These are phyloP conservation scores for Pleomassaria siparia DNA, from an alignment of 2,329 filamentous ascomycete species.

Conservation along the genomic window DNA sequence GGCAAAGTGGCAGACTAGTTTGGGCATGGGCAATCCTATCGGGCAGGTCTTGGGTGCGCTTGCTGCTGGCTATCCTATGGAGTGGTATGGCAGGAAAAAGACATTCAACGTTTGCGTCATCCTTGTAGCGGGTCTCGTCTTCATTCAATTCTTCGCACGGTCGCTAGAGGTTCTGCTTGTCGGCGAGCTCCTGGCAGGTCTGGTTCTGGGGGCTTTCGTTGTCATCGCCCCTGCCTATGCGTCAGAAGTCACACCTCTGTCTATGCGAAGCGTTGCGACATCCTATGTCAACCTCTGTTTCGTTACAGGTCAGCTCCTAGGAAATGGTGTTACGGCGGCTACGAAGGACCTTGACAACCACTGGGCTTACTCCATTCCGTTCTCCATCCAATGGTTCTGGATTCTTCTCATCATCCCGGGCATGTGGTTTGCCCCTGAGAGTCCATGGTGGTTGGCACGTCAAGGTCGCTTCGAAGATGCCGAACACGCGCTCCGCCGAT, in stretches of 20 bases:
- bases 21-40: slow-evolving; percentile 56
- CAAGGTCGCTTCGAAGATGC: slow-evolving; percentile 64
- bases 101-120: slow-evolving; percentile 25
- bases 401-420: slow-evolving; percentile 64
- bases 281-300: slow-evolving; percentile 65
- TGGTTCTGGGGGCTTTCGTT: slow-evolving; percentile 63
- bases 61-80: slow-evolving; percentile 41
- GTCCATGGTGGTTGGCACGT: slow-evolving; percentile 75
- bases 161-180: slow-evolving; percentile 59
- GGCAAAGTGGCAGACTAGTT: slow-evolving; percentile 44
- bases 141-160: slow-evolving; percentile 64
- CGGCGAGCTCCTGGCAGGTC: slow-evolving; percentile 61
- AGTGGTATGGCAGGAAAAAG: slow-evolving; percentile 37
- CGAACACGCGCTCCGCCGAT: slow-evolving; percentile 63
- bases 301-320: slow-evolving; percentile 63
- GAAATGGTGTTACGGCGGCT: slow-evolving; percentile 42
- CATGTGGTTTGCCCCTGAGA: slow-evolving; percentile 67
- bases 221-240: slow-evolving; percentile 64
- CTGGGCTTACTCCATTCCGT: slow-evolving; percentile 65
- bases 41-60: slow-evolving; percentile 61
- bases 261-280: slow-evolving; percentile 60
- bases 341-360: slow-evolving; percentile 47
- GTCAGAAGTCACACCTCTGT: slow-evolving; percentile 64
- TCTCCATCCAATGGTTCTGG: slow-evolving; percentile 75
- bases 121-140: slow-evolving; percentile 50